Evolutionary conservation across 495 filamentous ascomycete species (phyloP), one percentile per base, ranked within the genome.

Genomic region (Choiromyces venosus): DNA sequence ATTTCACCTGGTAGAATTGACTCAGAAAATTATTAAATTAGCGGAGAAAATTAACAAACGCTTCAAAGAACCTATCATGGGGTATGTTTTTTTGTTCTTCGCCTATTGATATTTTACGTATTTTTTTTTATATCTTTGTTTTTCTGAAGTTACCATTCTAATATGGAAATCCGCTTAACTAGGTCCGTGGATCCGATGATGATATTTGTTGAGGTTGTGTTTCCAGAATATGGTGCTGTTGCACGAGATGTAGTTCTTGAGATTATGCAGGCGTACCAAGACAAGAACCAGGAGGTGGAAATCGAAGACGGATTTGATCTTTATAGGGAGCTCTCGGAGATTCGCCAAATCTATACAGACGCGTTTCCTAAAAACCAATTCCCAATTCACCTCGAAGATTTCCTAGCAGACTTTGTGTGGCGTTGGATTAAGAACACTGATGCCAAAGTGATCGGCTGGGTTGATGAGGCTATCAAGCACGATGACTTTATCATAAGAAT

Each of bases 221-320:
- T 97, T 68, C 96, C 94, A 4, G 89, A 91, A 72, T 97, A 96
- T 81, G 93, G 94, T 29, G 88, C 92, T 72, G 94, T 98, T 83
- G 90, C 91, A 44, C 86, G 90, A 69, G 91, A 93, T 78, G 87
- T 98, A 81, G 87, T 97, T 66, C 86, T 87, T 66, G 87, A 91
- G 70, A 94, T 97, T 68, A 84, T 97, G 67, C 86, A 92, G 71
- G 85, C 88, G 21, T 87, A 89, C 36, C 87, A 91, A 75, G 86
- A 86, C 18, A 86, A 83, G 68, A 88, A 86, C n/a, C 86, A 89
- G 70, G 93, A 97, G 77, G 87, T 98, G 42, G 87, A 88, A 40
- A 87, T 98, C 35, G 87, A 96, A 77, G 96, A 99, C 79, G 96
- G 93, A 0, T 97, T 99, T 81, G 91, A 94, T 75, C 84, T 99